These are phyloP conservation scores for Arthrinium phaeospermum DNA, from an alignment of 2,329 filamentous ascomycete species.

Conservation along the genomic window DNA sequence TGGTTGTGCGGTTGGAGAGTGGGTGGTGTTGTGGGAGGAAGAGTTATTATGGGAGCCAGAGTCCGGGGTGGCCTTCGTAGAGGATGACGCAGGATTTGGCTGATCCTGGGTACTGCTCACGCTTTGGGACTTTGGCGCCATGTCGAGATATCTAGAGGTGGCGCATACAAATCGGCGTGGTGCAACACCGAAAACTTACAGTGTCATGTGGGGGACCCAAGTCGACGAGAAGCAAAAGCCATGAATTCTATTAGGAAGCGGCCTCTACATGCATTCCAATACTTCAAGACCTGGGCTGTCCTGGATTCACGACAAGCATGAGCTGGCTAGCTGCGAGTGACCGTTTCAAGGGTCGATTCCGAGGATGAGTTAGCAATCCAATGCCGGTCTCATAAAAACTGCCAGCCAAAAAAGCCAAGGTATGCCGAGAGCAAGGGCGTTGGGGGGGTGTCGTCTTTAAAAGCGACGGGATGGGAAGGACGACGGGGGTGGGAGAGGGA, in stretches of 20 bases:
- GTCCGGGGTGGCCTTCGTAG: slow-evolving; percentile 37
- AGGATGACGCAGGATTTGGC: slow-evolving; percentile 42
- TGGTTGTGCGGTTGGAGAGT: slow-evolving; percentile 32
- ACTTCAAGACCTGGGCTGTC: slow-evolving; percentile 15
- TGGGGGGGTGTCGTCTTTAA: background rate
- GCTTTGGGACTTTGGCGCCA: slow-evolving; percentile 40
- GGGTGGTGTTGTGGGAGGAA: slow-evolving; percentile 37
- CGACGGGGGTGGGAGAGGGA: background rate
- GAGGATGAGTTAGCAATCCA: slow-evolving; percentile 7
- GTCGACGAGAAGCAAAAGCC: slow-evolving; percentile 31
- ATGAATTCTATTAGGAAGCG: slow-evolving; percentile 29
- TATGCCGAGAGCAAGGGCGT: slow-evolving; percentile 4
- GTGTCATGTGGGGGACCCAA: slow-evolving; percentile 25
- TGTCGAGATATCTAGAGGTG: slow-evolving; percentile 42
- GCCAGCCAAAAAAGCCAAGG: slow-evolving; percentile 13
- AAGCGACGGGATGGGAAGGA: background rate
- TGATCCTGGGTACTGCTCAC: slow-evolving; percentile 40
- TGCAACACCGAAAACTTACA: slow-evolving; percentile 36
- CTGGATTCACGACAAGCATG: slow-evolving; percentile 15
- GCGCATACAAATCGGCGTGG: slow-evolving; percentile 38
- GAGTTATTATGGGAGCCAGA: slow-evolving; percentile 37
- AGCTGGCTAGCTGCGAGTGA: slow-evolving; percentile 10
- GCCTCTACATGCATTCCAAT: slow-evolving; percentile 18
- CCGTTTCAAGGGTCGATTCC: slow-evolving; percentile 8
- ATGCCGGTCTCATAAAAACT: slow-evolving; percentile 12